phyloP scores from a whole-genome alignment of 306 rosid species.

The Gillenia trifoliata region DNA sequence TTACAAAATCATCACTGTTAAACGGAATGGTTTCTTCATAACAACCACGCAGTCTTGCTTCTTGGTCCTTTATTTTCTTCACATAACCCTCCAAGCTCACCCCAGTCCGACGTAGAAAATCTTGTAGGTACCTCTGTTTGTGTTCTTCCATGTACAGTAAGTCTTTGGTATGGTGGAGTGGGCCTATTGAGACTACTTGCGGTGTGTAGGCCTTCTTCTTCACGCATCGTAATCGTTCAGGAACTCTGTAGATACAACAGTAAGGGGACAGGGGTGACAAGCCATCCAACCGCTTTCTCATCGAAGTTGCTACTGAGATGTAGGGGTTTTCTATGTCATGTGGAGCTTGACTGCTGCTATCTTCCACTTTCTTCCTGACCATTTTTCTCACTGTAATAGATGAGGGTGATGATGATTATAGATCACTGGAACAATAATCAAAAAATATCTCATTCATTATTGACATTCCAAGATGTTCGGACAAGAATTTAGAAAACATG shows the following conservation, averaged over 20 bases:
- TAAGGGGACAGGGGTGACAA: not conserved
- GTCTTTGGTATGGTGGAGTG: constrained; percentile 13
- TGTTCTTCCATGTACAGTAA: constrained; percentile 19
- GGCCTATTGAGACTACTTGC: not conserved
- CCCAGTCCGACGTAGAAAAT: not conserved
- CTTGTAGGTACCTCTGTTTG: constrained; percentile 2
- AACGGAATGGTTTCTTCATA: constrained; percentile 15
- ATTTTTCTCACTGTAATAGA: not conserved
- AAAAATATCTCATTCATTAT: not conserved
- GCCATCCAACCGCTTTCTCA: not conserved
- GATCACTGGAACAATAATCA: not conserved
- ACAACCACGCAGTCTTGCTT: constrained; percentile 5
- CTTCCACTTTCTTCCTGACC: not conserved
- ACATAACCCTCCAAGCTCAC: not conserved
- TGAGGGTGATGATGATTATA: not conserved
- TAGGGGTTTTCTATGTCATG: not conserved
- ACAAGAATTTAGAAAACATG: not conserved
- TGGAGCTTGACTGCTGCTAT: not conserved
- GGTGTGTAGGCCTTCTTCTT: not conserved
- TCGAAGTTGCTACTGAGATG: no score
- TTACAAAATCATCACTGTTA: constrained; percentile 12
- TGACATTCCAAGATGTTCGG: not conserved
- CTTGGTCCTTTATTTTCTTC: not conserved
- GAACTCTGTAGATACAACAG: not conserved
- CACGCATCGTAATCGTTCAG: not conserved